These are phyloP conservation scores for Fusarium pseudonygamai DNA, from an alignment of 2,329 filamentous ascomycete genomes.

Conservation along the genomic window DNA sequence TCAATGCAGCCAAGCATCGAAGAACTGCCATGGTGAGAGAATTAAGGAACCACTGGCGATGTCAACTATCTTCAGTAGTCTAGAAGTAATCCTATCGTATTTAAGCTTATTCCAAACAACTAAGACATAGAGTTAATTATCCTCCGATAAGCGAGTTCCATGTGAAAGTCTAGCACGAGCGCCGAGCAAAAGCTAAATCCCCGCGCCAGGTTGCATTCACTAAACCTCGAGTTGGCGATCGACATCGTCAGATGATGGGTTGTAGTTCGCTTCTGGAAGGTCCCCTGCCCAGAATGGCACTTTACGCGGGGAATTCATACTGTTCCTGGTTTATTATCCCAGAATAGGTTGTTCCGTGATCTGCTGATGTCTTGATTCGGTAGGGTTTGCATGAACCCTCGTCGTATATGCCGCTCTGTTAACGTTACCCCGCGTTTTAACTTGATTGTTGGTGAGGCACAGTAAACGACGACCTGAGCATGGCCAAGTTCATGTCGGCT, in stretches of 20 bases:
- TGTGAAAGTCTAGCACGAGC: neutral
- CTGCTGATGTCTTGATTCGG: neutral
- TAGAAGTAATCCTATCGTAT: neutral
- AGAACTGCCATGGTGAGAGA: neutral
- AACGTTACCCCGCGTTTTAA: neutral
- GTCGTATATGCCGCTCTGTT: neutral
- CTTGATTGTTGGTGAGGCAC: neutral
- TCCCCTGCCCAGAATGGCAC: neutral
- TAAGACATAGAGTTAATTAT: neutral
- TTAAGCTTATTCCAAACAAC: neutral
- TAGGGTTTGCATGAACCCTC: neutral
- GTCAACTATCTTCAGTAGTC: fast-evolving
- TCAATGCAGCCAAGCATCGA: neutral
- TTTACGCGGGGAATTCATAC: neutral
- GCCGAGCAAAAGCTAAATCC: neutral
- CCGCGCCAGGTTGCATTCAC: neutral
- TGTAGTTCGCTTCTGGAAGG: neutral
- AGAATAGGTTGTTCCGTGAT: neutral
- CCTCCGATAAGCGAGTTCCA: neutral
- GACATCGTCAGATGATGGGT: neutral
- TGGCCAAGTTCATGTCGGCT: too few species aligned
- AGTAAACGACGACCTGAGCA: fast-evolving
- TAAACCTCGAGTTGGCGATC: neutral
- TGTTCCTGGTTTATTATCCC: neutral
- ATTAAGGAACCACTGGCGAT: neutral